These are phyloP conservation scores for Tillandsia leiboldiana DNA, from an alignment of 176 grass and related monocot species.

Conservation along the genomic window DNA sequence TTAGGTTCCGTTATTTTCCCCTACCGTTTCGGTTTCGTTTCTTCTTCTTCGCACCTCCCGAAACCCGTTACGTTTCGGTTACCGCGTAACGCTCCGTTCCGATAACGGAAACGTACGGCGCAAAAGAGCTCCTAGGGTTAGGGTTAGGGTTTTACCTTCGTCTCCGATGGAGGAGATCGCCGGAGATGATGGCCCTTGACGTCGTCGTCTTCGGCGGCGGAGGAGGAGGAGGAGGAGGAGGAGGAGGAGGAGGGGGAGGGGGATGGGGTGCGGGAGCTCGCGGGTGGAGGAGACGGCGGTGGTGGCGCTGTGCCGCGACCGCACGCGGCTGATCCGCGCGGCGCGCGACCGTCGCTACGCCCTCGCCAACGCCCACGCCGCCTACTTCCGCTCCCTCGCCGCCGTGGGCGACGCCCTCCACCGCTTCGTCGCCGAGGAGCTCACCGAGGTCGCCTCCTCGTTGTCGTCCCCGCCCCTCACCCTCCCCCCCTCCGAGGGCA, in stretches of 20 bases:
- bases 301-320: constrained; percentile 51
- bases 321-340: constrained; percentile 48
- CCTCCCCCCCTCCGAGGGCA: constrained; percentile 56
- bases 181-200: constrained; percentile 7
- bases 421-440: constrained; percentile 51
- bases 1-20: background rate
- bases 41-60: background rate
- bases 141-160: background rate
- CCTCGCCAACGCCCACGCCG: constrained; percentile 59
- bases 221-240: background rate
- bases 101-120: background rate
- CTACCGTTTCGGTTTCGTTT: background rate
- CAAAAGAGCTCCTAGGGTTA: background rate
- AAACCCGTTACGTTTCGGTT: background rate
- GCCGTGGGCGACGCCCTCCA: constrained; percentile 52
- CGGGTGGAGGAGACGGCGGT: constrained; percentile 17
- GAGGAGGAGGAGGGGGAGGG: background rate
- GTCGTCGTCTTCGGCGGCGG: constrained; percentile 16
- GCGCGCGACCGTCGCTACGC: constrained; percentile 41
- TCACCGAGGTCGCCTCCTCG: constrained; percentile 22
- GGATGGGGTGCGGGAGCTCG: constrained; percentile 16
- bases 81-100: background rate
- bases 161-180: constrained; percentile 1
- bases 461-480: constrained; percentile 54
- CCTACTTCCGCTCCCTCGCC: constrained; percentile 57